Base-by-base conservation (phyloP, 306 rosid species). In the Prunus davidiana region DNA sequence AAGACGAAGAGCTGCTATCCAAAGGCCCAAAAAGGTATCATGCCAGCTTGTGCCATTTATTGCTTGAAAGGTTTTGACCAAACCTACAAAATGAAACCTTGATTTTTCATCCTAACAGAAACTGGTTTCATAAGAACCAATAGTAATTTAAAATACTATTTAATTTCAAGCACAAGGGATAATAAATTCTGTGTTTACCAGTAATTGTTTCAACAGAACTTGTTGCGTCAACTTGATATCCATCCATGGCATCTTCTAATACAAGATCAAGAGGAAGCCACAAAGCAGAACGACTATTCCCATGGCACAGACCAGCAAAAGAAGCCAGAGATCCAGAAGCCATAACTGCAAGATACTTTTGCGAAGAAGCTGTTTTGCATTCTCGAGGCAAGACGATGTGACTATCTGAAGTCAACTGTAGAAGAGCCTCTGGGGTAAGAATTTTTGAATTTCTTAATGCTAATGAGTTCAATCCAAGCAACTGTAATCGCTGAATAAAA, bases 241-340 rank as follows among this genome's bases (percentile, higher is more conserved):
- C 97, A 80, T 95, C 97, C 97, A 95, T 91, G 77, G 97, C 91
- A 83, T 95, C 99, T 92, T 95, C 99, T 72, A 95, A 74, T 72
- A 87, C 90, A 46, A 95, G 86, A 82, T 95, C 99, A 70, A 95
- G 97, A 54, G 97, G 99, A 90, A 92, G 91, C 97, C 99, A 95
- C 82, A 92, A 83, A 80, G 93, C 96, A 68, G 99, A 89, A 81
- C 78, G 86, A 78, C 87, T 86, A 65, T 89, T 87, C 73, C 97
- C 95, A 41, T 89, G 91, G 79, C 92, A 85, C 62, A 88, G 85
- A 69, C 96, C 84, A 57, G 95, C 87, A 66, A 93, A 89, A 65
- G 96, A 85, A 84, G 91, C 81, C 78, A 89, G 90, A 82, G 91
- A 90, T 73, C 90, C 92, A 77, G 89, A 92, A 72, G 90, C 86